phyloP scores from a whole-genome alignment of 306 rosid genomes.

The Ammopiptanthus mongolicus region DNA sequence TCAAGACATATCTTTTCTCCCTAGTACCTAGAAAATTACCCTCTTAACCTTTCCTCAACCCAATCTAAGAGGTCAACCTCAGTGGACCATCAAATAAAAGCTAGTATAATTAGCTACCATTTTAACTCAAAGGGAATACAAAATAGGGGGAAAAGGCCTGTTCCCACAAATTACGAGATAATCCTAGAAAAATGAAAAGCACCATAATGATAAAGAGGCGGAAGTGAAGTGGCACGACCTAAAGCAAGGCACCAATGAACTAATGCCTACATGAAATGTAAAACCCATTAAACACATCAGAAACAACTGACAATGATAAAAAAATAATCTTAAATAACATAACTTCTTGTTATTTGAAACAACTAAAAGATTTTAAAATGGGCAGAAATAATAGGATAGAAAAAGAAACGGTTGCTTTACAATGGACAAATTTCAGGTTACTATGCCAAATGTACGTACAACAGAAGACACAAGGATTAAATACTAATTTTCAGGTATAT shows the following conservation, averaged over 20 bases:
- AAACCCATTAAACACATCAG: not conserved
- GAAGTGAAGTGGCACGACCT: not conserved
- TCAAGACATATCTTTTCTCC: not conserved
- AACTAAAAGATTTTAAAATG: not conserved
- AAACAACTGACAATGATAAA: not conserved
- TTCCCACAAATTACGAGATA: not conserved
- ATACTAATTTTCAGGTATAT: not conserved
- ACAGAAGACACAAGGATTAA: not conserved
- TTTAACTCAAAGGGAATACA: not conserved
- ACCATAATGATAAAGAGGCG: not conserved
- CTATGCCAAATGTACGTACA: not conserved
- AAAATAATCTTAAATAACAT: not conserved
- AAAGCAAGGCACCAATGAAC: not conserved
- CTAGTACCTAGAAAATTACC: not conserved
- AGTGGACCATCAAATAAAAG: constrained; percentile 9
- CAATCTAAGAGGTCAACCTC: not conserved
- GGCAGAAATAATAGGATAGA: not conserved
- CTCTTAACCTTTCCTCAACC: not conserved
- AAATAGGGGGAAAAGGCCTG: not conserved
- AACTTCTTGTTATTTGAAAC: not conserved
- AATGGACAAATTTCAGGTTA: not conserved
- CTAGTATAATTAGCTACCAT: not conserved
- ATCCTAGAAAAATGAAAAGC: not conserved
- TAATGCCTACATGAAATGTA: not conserved
- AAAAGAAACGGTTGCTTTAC: not conserved